Evolutionary conservation across 2,329 filamentous ascomycete species (phyloP).

Genomic region (Colletotrichum sp.): DNA sequence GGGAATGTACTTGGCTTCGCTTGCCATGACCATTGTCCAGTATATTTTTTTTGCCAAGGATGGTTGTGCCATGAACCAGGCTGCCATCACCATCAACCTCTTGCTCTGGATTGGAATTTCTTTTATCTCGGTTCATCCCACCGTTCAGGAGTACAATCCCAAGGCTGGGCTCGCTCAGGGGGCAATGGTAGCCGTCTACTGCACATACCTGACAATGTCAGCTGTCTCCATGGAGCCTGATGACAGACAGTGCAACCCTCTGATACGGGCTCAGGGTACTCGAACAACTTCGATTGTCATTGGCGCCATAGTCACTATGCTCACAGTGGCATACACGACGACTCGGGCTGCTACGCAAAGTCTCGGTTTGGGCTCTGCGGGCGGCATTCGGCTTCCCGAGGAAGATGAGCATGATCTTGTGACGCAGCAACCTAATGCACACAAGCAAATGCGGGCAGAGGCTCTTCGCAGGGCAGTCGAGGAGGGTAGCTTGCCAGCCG

Average conservation of each 20-base stretch:
- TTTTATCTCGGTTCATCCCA: slow-evolving; percentile 85
- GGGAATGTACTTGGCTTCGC: slow-evolving; percentile 88
- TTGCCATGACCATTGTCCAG: slow-evolving; percentile 95
- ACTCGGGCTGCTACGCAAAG: slow-evolving; percentile 94
- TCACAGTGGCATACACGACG: slow-evolving; percentile 97
- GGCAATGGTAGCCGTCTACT: slow-evolving; percentile 96
- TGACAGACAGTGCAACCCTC: slow-evolving; percentile 89
- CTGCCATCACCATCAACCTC: slow-evolving; percentile 93
- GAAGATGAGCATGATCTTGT: slow-evolving; percentile 89
- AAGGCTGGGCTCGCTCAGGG: slow-evolving; percentile 96
- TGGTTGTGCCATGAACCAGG: slow-evolving; percentile 94
- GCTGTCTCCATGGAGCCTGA: slow-evolving; percentile 99
- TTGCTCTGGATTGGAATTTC: slow-evolving; percentile 83
- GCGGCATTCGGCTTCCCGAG: slow-evolving; percentile 66
- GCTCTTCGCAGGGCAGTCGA: slow-evolving; percentile 91
- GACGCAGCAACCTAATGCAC: slow-evolving; percentile 78
- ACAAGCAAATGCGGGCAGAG: slow-evolving; percentile 91
- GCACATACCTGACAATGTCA: slow-evolving; percentile 97
- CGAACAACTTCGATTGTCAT: slow-evolving; percentile 90
- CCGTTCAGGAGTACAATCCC: slow-evolving; percentile 88
- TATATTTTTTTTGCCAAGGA: slow-evolving; percentile 91
- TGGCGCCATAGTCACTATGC: slow-evolving; percentile 93
- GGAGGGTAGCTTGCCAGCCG: slow-evolving; percentile 88
- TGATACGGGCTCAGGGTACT: slow-evolving; percentile 84
- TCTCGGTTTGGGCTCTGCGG: slow-evolving; percentile 68